phyloP scores from a whole-genome alignment of 2,329 filamentous ascomycete genomes.

The Bipolaris oryzae region DNA sequence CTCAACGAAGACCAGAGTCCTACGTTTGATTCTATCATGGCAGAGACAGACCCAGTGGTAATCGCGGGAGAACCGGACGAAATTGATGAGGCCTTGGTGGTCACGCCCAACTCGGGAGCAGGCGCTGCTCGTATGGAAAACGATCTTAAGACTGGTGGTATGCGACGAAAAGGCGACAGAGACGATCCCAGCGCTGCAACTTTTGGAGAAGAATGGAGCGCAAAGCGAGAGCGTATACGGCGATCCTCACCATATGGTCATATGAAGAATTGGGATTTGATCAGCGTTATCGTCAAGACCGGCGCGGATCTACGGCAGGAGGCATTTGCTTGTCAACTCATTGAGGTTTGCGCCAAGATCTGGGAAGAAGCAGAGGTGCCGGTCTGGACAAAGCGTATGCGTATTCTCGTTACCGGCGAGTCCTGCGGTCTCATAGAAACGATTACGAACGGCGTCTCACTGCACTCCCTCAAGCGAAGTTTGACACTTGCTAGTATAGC shows the following conservation, averaged over 20 bases:
- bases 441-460: constrained; percentile 85
- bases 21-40: constrained; percentile 83
- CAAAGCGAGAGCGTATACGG: constrained; percentile 82
- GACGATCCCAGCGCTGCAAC: constrained; percentile 86
- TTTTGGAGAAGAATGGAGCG: constrained; percentile 84
- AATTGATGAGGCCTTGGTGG: constrained; percentile 61
- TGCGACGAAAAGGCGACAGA: constrained; percentile 79
- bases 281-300: constrained; percentile 88
- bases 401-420: constrained; percentile 83
- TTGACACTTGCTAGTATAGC: constrained; percentile 77
- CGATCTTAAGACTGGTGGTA: constrained; percentile 82
- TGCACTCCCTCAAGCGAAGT: constrained; percentile 83
- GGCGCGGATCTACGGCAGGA: constrained; percentile 83
- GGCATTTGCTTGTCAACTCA: constrained; percentile 85
- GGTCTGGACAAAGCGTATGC: constrained; percentile 90
- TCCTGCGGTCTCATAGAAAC: constrained; percentile 85
- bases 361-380: constrained; percentile 75
- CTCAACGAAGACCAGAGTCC: constrained; percentile 73
- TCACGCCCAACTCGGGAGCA: constrained; percentile 68
- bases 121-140: constrained; percentile 88
- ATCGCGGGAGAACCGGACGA: constrained; percentile 58
- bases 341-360: constrained; percentile 79
- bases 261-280: constrained; percentile 88
- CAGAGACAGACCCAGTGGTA: constrained; percentile 65
- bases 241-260: constrained; percentile 84